Percentiles rank a stretch among this genome's conserved stretches.
phyloP scores from a whole-genome alignment of 441 rosid species.

The Pelargonium exstipulatum region DNA sequence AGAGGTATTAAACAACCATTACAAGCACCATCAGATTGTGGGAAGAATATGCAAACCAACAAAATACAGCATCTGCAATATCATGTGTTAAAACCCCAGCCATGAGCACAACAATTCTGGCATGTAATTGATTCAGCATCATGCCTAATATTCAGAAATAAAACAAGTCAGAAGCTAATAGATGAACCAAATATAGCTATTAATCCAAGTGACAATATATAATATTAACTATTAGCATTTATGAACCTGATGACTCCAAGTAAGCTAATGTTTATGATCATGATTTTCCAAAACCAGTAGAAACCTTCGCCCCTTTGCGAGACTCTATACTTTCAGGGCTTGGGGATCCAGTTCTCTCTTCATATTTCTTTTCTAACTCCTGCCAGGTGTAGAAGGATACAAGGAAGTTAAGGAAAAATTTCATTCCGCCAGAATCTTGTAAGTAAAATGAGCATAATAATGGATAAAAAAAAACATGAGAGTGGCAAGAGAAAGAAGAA shows the following conservation, averaged over 20 bases:
- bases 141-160: slow-evolving; percentile 1
- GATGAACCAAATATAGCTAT: background rate
- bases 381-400: slow-evolving; percentile 21
- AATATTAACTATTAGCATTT: background rate
- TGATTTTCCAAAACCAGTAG: slow-evolving; percentile 80
- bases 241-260: slow-evolving; percentile 13
- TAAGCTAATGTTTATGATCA: slow-evolving; percentile 26
- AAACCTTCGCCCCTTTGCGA: slow-evolving; percentile 46
- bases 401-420: slow-evolving; percentile 9
- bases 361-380: slow-evolving; percentile 79
- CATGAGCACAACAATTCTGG: background rate
- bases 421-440: background rate
- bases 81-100: slow-evolving; percentile 1
- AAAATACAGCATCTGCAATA: slow-evolving; percentile 1
- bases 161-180: slow-evolving; percentile 3
- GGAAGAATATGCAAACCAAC: slow-evolving; percentile 1
- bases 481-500: background rate
- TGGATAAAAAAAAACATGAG: background rate
- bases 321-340: slow-evolving; percentile 73
- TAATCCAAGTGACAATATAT: background rate
- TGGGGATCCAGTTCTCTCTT: slow-evolving; percentile 63
- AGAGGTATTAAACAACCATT: background rate
- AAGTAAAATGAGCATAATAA: background rate
- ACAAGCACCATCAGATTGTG: background rate
- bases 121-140: slow-evolving; percentile 6